A percentile compares a stretch with the other conserved stretches of the same genome.
Evolutionary conservation across 2,329 filamentous ascomycete species (phyloP).

Genomic region (Claviceps pusilla): DNA sequence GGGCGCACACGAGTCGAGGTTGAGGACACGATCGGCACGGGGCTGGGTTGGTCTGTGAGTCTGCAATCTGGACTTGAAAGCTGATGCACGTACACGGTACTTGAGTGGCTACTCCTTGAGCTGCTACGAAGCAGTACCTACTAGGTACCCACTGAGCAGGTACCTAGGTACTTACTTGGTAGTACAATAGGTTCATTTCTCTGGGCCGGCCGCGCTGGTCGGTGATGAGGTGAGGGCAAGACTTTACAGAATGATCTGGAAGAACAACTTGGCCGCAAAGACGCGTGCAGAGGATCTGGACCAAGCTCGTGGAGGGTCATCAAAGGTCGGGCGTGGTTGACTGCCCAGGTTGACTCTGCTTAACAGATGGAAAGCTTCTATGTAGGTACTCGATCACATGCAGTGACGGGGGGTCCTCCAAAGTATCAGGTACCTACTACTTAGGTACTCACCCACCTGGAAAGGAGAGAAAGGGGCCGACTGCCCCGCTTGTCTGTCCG

Average conservation of each 20-base stretch:
- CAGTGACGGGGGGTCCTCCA: too few species aligned
- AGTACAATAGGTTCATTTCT: too few species aligned
- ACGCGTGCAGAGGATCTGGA: neutral
- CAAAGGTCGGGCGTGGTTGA: neutral
- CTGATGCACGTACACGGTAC: neutral
- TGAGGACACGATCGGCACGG: conserved; percentile 3
- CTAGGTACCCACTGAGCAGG: too few species aligned
- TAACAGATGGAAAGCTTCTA: neutral
- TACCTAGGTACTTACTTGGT: too few species aligned
- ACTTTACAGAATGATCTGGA: neutral
- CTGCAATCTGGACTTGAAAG: neutral
- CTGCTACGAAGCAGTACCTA: neutral
- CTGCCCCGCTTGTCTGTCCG: too few species aligned
- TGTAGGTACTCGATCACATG: neutral
- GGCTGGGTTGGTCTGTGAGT: too few species aligned
- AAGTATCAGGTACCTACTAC: too few species aligned
- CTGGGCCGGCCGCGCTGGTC: neutral
- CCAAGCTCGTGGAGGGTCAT: neutral
- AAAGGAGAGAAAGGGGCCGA: too few species aligned
- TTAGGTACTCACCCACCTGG: too few species aligned
- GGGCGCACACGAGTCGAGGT: neutral
- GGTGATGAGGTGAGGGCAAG: neutral
- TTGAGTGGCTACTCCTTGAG: too few species aligned
- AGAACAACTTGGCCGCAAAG: neutral
- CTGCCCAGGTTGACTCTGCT: neutral